Evolutionary conservation across 192 early-diverging fungal genomes (phyloP), one percentile per base, ranked within the genome.

Genomic region (Phycomyces nitens): DNA sequence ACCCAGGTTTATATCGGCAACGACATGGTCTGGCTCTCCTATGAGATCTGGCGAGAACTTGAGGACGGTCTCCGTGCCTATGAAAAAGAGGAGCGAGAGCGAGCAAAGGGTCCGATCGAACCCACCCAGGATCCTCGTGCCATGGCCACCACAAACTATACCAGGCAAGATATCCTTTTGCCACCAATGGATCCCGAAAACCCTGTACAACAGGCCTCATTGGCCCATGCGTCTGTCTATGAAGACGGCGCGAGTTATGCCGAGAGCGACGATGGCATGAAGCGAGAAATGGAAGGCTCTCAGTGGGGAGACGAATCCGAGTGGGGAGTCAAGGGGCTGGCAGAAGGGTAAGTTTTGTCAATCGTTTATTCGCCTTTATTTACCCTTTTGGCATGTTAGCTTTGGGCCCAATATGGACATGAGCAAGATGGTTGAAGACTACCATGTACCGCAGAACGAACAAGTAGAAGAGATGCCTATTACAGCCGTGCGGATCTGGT

Each of bases 11-110:
- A 57, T 3, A 59, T 88, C 0, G 89, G 88, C 20, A 66, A 79
- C 43, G 77, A 75, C n/a, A 79, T 75, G 53, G 74, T 91, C 24
- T 88, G 83, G 69, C 58, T 89, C 54, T 75, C 82, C 4, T 82
- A 89, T 57, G 77, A 78, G 4, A 81, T 81, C 23, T 91, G 88
- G 88, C 82, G 79, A 53, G 79, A 79, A 62, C 56, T 89, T 20
- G 89, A 91, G 58, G 79, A 84, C 39, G 70, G 77, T n/a, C 68
- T 91, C 18, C 78, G 87, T 22, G 67, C 71, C 0, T 54, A 76
- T n/a, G 89, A 92, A 70, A 84, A 85, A 53, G 82, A 86, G 47
- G 84, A 83, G n/a, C 60, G 80, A 14, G 67, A 69, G 22, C 69
- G 62, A 21, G 56, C 69, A 53, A 84, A 84, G 53, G 60, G 54